Evolutionary conservation across 768 basidiomycete species (phyloP).

Genomic region (Postia placenta): DNA sequence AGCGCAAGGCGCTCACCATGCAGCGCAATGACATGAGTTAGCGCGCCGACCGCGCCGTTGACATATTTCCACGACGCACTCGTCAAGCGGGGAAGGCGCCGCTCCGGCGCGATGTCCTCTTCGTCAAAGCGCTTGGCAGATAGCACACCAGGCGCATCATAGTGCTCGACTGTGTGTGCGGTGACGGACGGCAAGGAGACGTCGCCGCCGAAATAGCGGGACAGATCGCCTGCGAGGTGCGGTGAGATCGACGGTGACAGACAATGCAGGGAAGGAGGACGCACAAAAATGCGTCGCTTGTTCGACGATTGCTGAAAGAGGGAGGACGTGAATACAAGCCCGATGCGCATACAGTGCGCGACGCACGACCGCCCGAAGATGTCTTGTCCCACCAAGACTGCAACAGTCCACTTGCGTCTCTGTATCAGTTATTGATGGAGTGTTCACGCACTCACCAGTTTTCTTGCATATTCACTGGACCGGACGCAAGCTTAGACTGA

Average conservation of each 20-base stretch:
- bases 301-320: conserved; percentile 24
- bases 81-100: conserved; percentile 43
- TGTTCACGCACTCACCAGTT: conserved; percentile 7
- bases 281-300: conserved; percentile 39
- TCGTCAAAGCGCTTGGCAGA: conserved; percentile 41
- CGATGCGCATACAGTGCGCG: not conserved
- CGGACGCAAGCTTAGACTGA: not conserved
- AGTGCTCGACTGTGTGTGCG: conserved; percentile 38
- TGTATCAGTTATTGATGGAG: not conserved
- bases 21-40: conserved; percentile 44
- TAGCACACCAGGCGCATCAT: conserved; percentile 37
- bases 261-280: not conserved
- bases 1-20: conserved; percentile 30
- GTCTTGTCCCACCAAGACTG: conserved; percentile 21
- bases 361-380: conserved; percentile 20
- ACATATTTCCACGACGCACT: conserved; percentile 37
- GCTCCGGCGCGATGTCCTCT: conserved; percentile 30
- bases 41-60: conserved; percentile 39
- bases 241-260: not conserved
- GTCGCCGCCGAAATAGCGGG: conserved; percentile 44
- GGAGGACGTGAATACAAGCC: not conserved
- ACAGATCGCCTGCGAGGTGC: conserved; percentile 28
- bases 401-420: not conserved
- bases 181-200: conserved; percentile 25
- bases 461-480: conserved; percentile 18